A percentile compares a stretch with the other conserved stretches of the same genome.
Evolutionary conservation across 345 rosid genomes (phyloP).

Genomic region (Syzygium jambos): DNA sequence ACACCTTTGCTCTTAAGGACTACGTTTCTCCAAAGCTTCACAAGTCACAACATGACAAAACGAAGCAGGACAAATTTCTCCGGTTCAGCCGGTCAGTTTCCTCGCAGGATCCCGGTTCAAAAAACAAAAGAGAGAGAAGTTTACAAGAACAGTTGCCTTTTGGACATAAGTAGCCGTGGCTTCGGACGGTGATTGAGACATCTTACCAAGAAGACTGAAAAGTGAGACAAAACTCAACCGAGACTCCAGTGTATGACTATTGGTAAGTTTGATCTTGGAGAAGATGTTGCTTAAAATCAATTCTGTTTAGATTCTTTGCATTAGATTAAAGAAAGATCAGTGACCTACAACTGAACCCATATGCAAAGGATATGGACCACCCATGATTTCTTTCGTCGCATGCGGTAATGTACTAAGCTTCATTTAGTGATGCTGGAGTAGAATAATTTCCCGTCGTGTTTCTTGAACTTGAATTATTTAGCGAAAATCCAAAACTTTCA

Average conservation of each 20-base stretch:
- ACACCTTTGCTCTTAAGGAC: background rate
- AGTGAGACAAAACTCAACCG: background rate
- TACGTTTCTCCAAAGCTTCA: background rate
- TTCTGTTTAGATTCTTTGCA: background rate
- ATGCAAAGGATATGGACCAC: background rate
- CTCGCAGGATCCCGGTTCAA: background rate
- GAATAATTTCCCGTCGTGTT: background rate
- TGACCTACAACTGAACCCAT: background rate
- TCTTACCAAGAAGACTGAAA: background rate
- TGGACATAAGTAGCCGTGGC: background rate
- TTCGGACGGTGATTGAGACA: background rate
- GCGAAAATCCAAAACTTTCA: background rate
- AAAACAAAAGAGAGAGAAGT: background rate
- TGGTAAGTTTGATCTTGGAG: background rate
- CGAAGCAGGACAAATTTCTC: background rate
- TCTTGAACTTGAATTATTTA: background rate
- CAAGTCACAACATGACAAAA: background rate
- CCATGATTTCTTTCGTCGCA: background rate
- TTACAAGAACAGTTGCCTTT: background rate
- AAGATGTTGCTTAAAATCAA: background rate
- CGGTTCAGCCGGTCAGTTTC: background rate
- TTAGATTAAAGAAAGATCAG: background rate
- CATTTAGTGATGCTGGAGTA: background rate
- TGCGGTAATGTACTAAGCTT: background rate
- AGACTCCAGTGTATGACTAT: background rate